Evolutionary conservation across 2,329 filamentous ascomycete species (phyloP).

Genomic region (Aspergillus brasiliensis): DNA sequence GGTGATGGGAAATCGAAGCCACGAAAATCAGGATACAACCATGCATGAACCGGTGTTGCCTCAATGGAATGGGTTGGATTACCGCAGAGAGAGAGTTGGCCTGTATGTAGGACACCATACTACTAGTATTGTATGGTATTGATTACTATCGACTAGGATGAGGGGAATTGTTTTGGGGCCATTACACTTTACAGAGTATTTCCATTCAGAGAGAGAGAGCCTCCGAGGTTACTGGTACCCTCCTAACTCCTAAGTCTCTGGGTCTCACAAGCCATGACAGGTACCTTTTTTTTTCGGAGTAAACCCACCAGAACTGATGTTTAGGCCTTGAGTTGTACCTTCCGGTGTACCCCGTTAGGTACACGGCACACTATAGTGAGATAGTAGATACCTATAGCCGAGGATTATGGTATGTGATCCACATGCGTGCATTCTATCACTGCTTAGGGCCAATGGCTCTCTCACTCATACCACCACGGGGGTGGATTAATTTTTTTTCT

Average conservation of each 20-base stretch:
- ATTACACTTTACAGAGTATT: background rate
- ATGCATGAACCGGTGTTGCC: conserved; percentile 26
- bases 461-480: background rate
- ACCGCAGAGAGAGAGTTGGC: background rate
- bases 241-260: background rate
- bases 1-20: background rate
- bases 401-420: background rate
- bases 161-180: background rate
- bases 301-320: background rate
- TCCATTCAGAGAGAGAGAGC: background rate
- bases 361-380: background rate
- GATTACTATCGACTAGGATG: background rate
- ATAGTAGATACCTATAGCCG: background rate
- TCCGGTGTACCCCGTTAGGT: background rate
- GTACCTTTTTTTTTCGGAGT: background rate
- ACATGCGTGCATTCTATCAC: background rate
- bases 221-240: background rate
- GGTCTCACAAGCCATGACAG: too few species aligned
- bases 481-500: background rate
- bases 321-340: background rate
- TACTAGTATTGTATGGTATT: background rate
- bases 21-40: conserved; percentile 3
- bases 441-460: background rate
- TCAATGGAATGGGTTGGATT: conserved; percentile 8
- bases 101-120: background rate